phyloP scores from a whole-genome alignment of 2,329 filamentous ascomycete genomes.

The Hypoxylon sp. region DNA sequence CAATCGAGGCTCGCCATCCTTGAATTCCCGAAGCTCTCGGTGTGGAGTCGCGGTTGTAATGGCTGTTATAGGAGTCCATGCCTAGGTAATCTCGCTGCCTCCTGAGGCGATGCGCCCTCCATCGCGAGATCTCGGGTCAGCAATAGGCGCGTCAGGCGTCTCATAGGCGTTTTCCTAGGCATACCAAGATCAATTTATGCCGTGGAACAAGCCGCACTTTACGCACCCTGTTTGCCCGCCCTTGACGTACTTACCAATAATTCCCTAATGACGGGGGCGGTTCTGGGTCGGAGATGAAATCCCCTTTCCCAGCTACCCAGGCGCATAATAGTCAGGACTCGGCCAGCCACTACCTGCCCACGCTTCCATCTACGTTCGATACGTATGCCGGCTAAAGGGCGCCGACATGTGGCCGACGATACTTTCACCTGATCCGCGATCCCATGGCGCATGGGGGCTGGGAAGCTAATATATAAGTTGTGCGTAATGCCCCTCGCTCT shows the following conservation, averaged over 20 bases:
- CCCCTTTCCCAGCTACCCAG: conserved; percentile 16
- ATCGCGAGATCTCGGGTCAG: conserved; percentile 24
- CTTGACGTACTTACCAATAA: conserved; percentile 25
- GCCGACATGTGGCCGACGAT: conserved; percentile 40
- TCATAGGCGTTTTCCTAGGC: neutral
- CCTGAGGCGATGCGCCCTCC: neutral
- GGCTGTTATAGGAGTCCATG: neutral
- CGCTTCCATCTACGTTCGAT: conserved; percentile 12
- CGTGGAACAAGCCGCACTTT: conserved; percentile 27
- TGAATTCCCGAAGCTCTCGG: conserved; percentile 13
- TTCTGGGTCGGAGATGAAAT: conserved; percentile 22
- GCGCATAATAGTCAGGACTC: neutral
- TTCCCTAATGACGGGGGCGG: conserved; percentile 1
- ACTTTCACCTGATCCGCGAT: conserved; percentile 24
- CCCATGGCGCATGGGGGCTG: conserved; percentile 29
- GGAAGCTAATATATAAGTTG: conserved; percentile 6
- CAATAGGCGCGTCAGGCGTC: conserved; percentile 14
- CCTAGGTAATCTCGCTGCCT: neutral
- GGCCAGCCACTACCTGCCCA: neutral
- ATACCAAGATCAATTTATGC: conserved; percentile 28
- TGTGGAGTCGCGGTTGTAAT: neutral
- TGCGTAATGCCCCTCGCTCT: conserved; percentile 12
- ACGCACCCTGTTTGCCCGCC: neutral
- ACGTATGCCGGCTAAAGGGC: conserved; percentile 46
- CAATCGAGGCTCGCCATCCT: conserved; percentile 3